Conservation (phyloP, 2,329 filamentous ascomycete species). For the Aspergillus alliaceus region DNA sequence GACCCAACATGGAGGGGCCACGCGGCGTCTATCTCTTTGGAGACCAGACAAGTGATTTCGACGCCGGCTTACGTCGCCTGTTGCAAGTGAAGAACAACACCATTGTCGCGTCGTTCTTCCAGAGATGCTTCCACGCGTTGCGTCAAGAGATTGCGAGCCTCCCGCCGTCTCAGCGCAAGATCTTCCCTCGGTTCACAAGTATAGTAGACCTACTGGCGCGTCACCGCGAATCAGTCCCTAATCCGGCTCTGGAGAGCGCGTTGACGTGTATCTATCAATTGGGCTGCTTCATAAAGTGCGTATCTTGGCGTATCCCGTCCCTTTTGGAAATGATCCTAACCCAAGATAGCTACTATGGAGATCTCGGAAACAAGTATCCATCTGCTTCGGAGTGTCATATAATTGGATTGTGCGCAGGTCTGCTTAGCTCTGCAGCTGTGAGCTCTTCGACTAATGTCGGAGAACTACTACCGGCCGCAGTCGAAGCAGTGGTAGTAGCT, state of each 20-base stretch:
- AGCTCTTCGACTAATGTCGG: background rate
- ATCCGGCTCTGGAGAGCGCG: conserved; percentile 44
- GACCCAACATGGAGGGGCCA: conserved; percentile 28
- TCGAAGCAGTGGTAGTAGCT: conserved; percentile 6
- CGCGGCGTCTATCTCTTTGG: conserved; percentile 47
- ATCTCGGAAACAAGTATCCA: conserved; percentile 43
- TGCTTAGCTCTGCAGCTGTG: conserved; percentile 4
- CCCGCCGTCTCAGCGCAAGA: conserved; percentile 33
- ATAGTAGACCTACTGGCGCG: conserved; percentile 39
- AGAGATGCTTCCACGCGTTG: conserved; percentile 43
- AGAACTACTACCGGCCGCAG: conserved; percentile 6
- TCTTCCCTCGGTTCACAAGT: conserved; percentile 42
- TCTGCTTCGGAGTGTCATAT: conserved; percentile 36
- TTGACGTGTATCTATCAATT: conserved; percentile 47
- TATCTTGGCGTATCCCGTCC: background rate
- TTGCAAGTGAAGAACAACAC: conserved; percentile 44
- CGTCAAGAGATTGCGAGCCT: conserved; percentile 40
- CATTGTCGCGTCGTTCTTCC: conserved; percentile 43
- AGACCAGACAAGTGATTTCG: conserved; percentile 47
- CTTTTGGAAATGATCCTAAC: conserved; percentile 12
- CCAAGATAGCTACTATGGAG: conserved; percentile 40
- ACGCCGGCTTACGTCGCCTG: conserved; percentile 42
- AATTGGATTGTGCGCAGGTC: conserved; percentile 33
- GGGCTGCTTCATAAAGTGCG: conserved; percentile 47
- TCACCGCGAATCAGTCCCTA: conserved; percentile 31